phyloP scores from a whole-genome alignment of 202 grass and related monocot species.

The Hordeum pubiflorum region DNA sequence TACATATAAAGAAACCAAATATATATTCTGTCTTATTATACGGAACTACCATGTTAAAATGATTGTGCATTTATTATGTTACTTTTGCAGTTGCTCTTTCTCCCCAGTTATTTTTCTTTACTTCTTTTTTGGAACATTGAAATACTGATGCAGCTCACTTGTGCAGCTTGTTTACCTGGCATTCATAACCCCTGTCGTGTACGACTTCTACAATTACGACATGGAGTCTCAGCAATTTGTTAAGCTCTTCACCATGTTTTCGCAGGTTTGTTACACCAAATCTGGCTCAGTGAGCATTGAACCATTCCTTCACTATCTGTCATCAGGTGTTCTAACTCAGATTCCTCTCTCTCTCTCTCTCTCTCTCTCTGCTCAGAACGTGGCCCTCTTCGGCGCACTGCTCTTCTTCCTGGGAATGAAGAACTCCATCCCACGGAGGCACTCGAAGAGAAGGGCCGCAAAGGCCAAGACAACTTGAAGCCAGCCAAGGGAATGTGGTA shows the following conservation, averaged over 20 bases:
- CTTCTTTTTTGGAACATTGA: background rate
- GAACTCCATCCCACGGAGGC: slow-evolving; percentile 57
- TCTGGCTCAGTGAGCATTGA: background rate
- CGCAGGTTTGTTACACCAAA: slow-evolving; percentile 30
- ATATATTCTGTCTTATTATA: background rate
- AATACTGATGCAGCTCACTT: background rate
- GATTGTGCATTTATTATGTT: background rate
- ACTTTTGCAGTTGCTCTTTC: background rate
- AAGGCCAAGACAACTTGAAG: slow-evolving; percentile 64
- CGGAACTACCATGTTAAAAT: background rate
- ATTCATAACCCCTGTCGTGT: slow-evolving; percentile 51
- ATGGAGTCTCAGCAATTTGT: slow-evolving; percentile 44
- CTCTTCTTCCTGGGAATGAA: slow-evolving; percentile 74
- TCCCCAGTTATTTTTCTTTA: background rate
- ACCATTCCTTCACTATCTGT: background rate
- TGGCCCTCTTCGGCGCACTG: slow-evolving; percentile 55
- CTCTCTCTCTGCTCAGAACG: slow-evolving; percentile 31
- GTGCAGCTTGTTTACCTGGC: slow-evolving; percentile 54
- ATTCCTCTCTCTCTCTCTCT: no score
- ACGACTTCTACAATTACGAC: slow-evolving; percentile 70
- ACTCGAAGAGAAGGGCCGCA: slow-evolving; percentile 40
- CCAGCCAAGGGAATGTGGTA: background rate
- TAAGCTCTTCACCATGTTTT: slow-evolving; percentile 46
- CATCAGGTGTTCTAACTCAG: background rate
- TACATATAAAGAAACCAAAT: background rate